These are phyloP conservation scores for Neotropicomus parvogracilis DNA, from an alignment of 1,284 basidiomycete species.

Conservation along the genomic window DNA sequence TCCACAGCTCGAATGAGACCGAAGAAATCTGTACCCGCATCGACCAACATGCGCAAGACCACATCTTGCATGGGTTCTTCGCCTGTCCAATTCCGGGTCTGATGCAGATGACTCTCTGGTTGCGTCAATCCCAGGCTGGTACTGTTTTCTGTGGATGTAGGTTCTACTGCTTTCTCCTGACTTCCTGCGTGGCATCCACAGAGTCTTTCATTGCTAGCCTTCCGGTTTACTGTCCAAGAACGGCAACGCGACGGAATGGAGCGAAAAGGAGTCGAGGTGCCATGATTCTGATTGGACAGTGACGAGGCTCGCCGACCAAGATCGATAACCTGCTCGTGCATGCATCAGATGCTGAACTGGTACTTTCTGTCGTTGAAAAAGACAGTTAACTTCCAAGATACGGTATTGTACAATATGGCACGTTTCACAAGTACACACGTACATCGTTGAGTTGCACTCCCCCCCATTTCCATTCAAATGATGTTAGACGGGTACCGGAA, in stretches of 20 bases:
- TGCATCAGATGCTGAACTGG: too few relatives aligned
- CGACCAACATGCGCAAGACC: constrained; percentile 80
- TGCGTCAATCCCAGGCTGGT: constrained; percentile 36
- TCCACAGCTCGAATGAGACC: constrained; percentile 69
- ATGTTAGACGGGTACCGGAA: constrained; percentile 86
- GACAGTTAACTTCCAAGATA: too few relatives aligned
- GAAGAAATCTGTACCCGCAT: constrained; percentile 80
- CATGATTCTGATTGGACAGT: too few relatives aligned
- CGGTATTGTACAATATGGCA: too few relatives aligned
- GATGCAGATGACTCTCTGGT: too few relatives aligned
- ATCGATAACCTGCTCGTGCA: too few relatives aligned
- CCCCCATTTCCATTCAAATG: constrained; percentile 38
- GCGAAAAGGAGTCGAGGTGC: not conserved
- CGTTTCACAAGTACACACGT: not conserved
- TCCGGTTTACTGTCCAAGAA: not conserved
- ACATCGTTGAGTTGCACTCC: not conserved
- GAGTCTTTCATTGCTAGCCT: constrained; percentile 54
- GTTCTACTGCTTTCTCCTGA: constrained; percentile 32
- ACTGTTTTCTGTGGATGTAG: not conserved
- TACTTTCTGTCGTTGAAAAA: too few relatives aligned
- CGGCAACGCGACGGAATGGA: constrained; percentile 1
- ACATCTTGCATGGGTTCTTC: constrained; percentile 72
- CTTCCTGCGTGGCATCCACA: constrained; percentile 63
- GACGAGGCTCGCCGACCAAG: too few relatives aligned
- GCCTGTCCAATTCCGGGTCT: constrained; percentile 69